Percentiles rank a stretch among this genome's conserved stretches.
These are phyloP conservation scores for Globisporangium middletonii DNA, from an alignment of 352 stramenopile genomes.

Conservation along the genomic window DNA sequence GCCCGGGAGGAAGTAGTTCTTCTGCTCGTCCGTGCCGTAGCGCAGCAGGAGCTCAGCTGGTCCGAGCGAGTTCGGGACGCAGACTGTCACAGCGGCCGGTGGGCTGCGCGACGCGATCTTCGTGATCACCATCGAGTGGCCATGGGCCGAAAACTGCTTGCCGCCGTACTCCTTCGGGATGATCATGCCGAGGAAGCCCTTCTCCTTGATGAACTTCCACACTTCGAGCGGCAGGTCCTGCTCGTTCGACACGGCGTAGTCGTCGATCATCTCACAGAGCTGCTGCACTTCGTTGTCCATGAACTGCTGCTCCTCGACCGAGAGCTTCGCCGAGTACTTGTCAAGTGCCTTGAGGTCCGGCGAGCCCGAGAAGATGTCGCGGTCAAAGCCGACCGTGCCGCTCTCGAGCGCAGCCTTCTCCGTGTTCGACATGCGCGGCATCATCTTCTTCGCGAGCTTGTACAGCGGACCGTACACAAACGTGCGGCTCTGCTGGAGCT, in stretches of 20 bases:
- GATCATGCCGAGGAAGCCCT: conserved; percentile 97
- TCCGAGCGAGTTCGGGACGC: conserved; percentile 96
- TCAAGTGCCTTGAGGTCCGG: conserved; percentile 90
- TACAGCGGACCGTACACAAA: conserved; percentile 90
- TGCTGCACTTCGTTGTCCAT: conserved; percentile 95
- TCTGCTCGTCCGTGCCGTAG: conserved; percentile 95
- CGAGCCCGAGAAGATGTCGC: conserved; percentile 95
- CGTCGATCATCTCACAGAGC: conserved; percentile 95
- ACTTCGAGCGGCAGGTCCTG: conserved; percentile 91
- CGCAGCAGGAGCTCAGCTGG: conserved; percentile 94
- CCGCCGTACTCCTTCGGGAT: conserved; percentile 96
- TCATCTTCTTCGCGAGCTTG: conserved; percentile 92
- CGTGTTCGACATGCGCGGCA: conserved; percentile 94
- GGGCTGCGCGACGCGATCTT: conserved; percentile 92
- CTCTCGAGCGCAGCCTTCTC: conserved; percentile 94
- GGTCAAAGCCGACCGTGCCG: conserved; percentile 96
- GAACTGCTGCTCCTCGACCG: conserved; percentile 91
- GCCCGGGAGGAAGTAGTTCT: conserved; percentile 93
- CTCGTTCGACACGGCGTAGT: conserved; percentile 90
- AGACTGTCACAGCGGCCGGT: conserved; percentile 91
- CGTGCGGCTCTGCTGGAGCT: conserved; percentile 55
- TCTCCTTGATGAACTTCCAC: conserved; percentile 96
- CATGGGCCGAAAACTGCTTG: conserved; percentile 86
- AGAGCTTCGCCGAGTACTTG: conserved; percentile 92
- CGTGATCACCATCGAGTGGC: conserved; percentile 89